Conservation (phyloP, 768 basidiomycete genomes). For the Vishniacozyma victoriae region DNA sequence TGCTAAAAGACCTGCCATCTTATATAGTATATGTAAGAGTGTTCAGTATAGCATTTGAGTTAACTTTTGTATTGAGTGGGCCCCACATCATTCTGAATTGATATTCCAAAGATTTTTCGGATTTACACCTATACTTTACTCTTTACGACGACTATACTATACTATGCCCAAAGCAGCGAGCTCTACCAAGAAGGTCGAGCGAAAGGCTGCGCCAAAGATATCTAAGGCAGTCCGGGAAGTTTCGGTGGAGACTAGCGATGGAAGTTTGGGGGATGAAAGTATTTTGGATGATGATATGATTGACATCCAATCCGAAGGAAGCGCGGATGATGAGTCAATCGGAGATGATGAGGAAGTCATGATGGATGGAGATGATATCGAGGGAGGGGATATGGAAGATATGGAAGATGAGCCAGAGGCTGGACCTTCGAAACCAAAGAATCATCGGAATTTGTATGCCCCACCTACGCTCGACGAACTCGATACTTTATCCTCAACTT, state of each 20-base stretch:
- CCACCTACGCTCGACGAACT: constrained; percentile 42
- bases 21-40: not conserved
- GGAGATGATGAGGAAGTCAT: constrained; percentile 12
- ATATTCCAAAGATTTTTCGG: too few relatives aligned
- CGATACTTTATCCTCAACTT: constrained; percentile 17
- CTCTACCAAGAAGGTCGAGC: constrained; percentile 10
- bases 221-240: not conserved
- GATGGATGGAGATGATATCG: constrained; percentile 19
- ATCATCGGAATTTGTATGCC: constrained; percentile 38
- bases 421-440: constrained; percentile 27
- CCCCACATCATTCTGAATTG: too few relatives aligned
- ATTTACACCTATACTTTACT: too few relatives aligned
- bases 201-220: constrained; percentile 8
- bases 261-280: not conserved
- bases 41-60: too few relatives aligned
- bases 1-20: too few relatives aligned
- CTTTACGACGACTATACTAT: too few relatives aligned
- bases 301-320: constrained; percentile 10
- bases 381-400: constrained; percentile 14
- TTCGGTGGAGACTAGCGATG: not conserved
- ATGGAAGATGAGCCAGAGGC: constrained; percentile 11
- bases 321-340: constrained; percentile 11
- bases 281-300: constrained; percentile 20
- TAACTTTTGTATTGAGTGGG: too few relatives aligned
- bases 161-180: too few relatives aligned